Evolutionary conservation across 345 rosid species (phyloP).

Genomic region (Gossypium anomalum): DNA sequence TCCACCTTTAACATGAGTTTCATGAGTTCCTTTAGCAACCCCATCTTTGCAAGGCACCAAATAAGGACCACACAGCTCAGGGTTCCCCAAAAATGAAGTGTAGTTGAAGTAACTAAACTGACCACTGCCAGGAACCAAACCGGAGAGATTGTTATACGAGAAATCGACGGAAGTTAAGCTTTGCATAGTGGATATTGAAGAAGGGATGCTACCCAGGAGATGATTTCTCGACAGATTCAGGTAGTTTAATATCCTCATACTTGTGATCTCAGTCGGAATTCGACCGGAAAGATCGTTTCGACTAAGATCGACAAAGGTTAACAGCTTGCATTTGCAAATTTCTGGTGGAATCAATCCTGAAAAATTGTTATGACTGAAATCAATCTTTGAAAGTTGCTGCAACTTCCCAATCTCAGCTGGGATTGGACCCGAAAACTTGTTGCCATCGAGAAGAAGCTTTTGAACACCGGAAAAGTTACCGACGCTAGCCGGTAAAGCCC

Average conservation of each 20-base stretch:
- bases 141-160: constrained; percentile 84
- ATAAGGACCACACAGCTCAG: constrained; percentile 80
- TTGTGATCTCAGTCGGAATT: constrained; percentile 68
- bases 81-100: constrained; percentile 80
- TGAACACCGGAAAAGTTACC: constrained; percentile 87
- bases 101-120: constrained; percentile 89
- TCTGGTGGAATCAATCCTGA: constrained; percentile 60
- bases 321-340: constrained; percentile 72
- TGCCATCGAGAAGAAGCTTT: constrained; percentile 83
- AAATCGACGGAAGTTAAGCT: constrained; percentile 90
- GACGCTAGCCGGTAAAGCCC: constrained; percentile 59
- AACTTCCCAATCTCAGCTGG: constrained; percentile 74
- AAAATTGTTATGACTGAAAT: constrained; percentile 68
- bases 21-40: constrained; percentile 45
- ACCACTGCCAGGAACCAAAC: constrained; percentile 85
- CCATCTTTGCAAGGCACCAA: constrained; percentile 74
- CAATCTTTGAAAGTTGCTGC: constrained; percentile 78
- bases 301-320: constrained; percentile 80
- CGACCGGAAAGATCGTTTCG: constrained; percentile 74
- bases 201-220: constrained; percentile 65
- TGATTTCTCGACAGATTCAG: constrained; percentile 79
- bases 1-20: constrained; percentile 54
- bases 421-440: constrained; percentile 64
- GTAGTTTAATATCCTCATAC: constrained; percentile 80
- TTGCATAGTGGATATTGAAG: constrained; percentile 75